A percentile compares a stretch with the other conserved stretches of the same genome.
phyloP scores from a whole-genome alignment of 2,329 filamentous ascomycete genomes.

The Metarhizium robertsii region DNA sequence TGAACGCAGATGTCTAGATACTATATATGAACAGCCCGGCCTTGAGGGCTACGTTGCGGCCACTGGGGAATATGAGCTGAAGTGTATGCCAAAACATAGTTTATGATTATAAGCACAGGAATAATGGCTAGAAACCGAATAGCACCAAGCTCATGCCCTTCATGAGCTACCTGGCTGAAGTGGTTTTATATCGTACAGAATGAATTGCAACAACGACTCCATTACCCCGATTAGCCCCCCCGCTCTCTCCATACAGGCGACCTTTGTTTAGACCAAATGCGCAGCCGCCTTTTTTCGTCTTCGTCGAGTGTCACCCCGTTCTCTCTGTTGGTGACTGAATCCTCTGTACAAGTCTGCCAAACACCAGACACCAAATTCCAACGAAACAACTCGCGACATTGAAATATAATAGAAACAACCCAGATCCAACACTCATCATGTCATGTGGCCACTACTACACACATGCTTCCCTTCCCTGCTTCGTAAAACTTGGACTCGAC shows the following conservation, averaged over 20 bases:
- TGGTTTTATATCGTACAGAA: conserved; percentile 24
- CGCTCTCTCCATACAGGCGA: neutral
- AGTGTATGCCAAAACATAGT: neutral
- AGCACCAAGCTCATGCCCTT: conserved; percentile 6
- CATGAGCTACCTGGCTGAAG: conserved; percentile 9
- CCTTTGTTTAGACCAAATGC: neutral
- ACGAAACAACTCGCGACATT: neutral
- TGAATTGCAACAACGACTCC: conserved; percentile 13
- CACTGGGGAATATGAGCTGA: too few species aligned
- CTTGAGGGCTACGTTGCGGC: too few species aligned
- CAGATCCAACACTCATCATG: neutral
- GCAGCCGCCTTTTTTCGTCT: neutral
- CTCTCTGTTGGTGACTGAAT: neutral
- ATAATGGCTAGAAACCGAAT: conserved; percentile 1
- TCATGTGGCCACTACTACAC: neutral
- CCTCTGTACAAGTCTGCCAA: neutral
- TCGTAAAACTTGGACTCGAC: conserved; percentile 4
- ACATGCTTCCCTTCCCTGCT: neutral
- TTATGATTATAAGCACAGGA: neutral
- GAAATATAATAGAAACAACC: neutral
- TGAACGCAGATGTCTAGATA: too few species aligned
- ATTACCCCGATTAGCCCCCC: conserved; percentile 21
- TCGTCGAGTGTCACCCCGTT: neutral
- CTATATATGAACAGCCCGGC: too few species aligned
- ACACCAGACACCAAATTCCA: conserved; percentile 2